These are phyloP conservation scores for Neurospora sp. DNA, from an alignment of 495 filamentous ascomycete genomes.

Conservation along the genomic window DNA sequence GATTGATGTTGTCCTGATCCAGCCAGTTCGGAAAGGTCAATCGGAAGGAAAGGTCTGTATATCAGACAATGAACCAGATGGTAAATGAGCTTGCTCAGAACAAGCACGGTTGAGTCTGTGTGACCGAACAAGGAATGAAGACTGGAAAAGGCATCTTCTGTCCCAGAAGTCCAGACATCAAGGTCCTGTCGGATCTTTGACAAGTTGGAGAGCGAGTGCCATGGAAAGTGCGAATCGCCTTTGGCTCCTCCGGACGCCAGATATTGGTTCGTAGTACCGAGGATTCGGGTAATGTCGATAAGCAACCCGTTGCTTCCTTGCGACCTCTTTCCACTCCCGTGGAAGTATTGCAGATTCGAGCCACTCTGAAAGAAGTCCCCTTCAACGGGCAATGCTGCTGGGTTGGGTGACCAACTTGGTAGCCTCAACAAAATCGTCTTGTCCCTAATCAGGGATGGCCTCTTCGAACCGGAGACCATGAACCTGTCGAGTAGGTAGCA, in stretches of 20 bases:
- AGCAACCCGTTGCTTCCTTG: constrained; percentile 64
- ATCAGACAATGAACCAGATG: constrained; percentile 78
- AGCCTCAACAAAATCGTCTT: constrained; percentile 62
- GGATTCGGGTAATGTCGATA: constrained; percentile 71
- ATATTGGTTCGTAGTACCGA: constrained; percentile 77
- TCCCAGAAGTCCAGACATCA: constrained; percentile 74
- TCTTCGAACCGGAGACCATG: constrained; percentile 64
- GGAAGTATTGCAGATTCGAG: constrained; percentile 57
- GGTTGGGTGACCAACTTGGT: constrained; percentile 54
- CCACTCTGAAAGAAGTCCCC: constrained; percentile 69
- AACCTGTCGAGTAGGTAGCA: constrained; percentile 79
- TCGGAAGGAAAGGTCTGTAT: constrained; percentile 75
- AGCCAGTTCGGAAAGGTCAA: constrained; percentile 68
- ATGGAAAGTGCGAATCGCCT: constrained; percentile 80
- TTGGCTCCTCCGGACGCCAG: constrained; percentile 77
- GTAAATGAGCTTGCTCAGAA: constrained; percentile 75
- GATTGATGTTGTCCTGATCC: constrained; percentile 76
- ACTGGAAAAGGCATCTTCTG: constrained; percentile 67
- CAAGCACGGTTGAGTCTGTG: constrained; percentile 63
- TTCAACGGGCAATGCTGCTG: constrained; percentile 47
- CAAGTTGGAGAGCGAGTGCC: constrained; percentile 74
- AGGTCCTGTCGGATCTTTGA: constrained; percentile 80
- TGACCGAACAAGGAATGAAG: constrained; percentile 66
- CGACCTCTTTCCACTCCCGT: constrained; percentile 53
- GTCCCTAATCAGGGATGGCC: constrained; percentile 66